phyloP scores from a whole-genome alignment of 257 asterid genomes.

The Fraxinus anomala region DNA sequence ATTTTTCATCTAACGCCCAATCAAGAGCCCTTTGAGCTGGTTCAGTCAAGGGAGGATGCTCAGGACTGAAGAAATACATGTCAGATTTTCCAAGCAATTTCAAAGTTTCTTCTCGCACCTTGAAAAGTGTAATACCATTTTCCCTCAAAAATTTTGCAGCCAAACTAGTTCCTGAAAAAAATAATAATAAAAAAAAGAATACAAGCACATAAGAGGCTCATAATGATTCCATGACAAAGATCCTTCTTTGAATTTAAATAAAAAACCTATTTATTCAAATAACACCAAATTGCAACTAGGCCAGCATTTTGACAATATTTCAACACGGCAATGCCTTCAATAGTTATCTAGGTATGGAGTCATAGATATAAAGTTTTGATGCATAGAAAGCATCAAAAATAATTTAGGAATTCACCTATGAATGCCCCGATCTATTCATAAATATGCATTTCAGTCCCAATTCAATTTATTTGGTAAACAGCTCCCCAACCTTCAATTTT shows the following conservation, averaged over 20 bases:
- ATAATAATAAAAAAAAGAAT: constrained; percentile 25
- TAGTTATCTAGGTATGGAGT: neutral
- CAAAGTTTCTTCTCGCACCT: constrained; percentile 72
- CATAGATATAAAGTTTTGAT: neutral
- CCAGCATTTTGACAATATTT: neutral
- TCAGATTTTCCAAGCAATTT: constrained; percentile 76
- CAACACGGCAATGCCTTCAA: neutral
- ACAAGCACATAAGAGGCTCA: neutral
- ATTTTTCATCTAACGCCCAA: constrained; percentile 82
- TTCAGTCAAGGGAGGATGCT: constrained; percentile 84
- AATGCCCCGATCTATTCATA: neutral
- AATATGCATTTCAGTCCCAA: neutral
- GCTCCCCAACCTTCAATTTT: neutral
- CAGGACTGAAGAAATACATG: constrained; percentile 67
- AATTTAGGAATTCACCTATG: neutral
- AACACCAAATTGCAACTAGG: neutral
- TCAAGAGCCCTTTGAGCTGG: constrained; percentile 90
- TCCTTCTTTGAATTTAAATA: neutral
- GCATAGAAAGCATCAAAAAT: neutral
- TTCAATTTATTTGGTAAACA: neutral
- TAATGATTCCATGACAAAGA: neutral
- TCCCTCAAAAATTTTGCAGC: constrained; percentile 82
- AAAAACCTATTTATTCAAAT: neutral
- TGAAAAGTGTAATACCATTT: constrained; percentile 65
- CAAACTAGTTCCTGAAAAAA: constrained; percentile 78